These are phyloP conservation scores for Pseudogymnoascus sp. DNA, from an alignment of 2,329 filamentous ascomycete species.

Conservation along the genomic window DNA sequence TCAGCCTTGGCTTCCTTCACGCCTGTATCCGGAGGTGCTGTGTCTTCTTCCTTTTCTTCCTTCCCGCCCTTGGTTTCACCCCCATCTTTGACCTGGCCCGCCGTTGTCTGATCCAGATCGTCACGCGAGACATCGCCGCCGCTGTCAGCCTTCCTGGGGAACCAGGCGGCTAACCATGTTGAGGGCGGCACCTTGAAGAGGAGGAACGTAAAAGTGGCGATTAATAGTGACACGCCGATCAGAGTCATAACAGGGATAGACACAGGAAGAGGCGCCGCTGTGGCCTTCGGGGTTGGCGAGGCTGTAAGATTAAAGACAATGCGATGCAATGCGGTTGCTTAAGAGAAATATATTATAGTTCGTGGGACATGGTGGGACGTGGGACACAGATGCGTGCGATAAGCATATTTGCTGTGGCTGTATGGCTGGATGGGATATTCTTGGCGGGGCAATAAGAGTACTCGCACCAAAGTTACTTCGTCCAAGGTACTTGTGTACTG, in stretches of 20 bases:
- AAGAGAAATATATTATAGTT: conserved; percentile 1
- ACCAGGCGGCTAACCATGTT: conserved; percentile 33
- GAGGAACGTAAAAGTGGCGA: conserved; percentile 51
- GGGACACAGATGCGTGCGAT: background rate
- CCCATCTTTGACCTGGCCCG: background rate
- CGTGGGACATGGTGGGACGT: background rate
- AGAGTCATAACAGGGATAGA: conserved; percentile 38
- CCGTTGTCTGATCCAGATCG: background rate
- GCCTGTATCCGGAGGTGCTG: background rate
- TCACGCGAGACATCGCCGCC: background rate
- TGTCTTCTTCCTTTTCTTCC: background rate
- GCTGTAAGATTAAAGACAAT: background rate
- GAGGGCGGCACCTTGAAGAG: conserved; percentile 45
- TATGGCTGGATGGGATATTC: background rate
- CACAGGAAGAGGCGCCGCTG: background rate
- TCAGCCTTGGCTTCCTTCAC: conserved; percentile 16
- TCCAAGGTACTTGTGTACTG: background rate
- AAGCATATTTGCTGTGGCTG: background rate
- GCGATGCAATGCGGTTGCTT: background rate
- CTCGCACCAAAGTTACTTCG: background rate
- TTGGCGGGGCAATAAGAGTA: background rate
- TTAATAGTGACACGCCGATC: conserved; percentile 52
- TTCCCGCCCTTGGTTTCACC: background rate
- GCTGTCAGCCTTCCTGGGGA: conserved; percentile 11
- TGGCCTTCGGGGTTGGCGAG: background rate